A percentile compares a stretch with the other conserved stretches of the same genome.
phyloP scores from a whole-genome alignment of 2,329 filamentous ascomycete genomes.

The Rhexocercosporidium sp. region DNA sequence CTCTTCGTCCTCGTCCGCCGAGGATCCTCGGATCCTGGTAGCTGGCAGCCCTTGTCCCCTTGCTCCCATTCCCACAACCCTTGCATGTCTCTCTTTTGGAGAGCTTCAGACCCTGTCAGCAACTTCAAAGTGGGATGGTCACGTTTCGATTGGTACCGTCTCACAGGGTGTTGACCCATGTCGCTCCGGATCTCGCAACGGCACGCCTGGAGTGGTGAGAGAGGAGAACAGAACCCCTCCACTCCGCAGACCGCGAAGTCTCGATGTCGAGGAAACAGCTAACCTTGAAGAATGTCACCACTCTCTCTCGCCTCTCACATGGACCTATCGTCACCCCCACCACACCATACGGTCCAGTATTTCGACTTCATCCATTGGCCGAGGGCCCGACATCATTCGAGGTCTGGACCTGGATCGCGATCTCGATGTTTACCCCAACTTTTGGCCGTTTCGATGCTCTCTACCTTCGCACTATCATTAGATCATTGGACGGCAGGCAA shows the following conservation, averaged over 20 bases:
- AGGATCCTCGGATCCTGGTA: neutral
- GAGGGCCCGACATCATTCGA: neutral
- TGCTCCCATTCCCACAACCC: neutral
- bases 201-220: neutral
- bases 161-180: neutral
- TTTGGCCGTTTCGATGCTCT: neutral
- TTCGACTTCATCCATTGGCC: neutral
- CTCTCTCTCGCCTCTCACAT: neutral
- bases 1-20: neutral
- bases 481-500: conserved; percentile 7
- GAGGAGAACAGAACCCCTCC: neutral
- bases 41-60: neutral
- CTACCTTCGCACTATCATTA: neutral
- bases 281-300: neutral
- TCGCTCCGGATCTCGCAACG: conserved; percentile 12
- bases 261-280: neutral
- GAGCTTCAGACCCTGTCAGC: conserved; percentile 2
- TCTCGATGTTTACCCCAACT: conserved; percentile 1
- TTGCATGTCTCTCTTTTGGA: conserved; percentile 9
- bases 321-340: conserved; percentile 1
- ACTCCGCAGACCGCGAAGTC: neutral
- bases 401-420: neutral
- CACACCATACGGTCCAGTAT: neutral
- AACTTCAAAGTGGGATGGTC: conserved; percentile 12
- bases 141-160: conserved; percentile 13